Evolutionary conservation across 2,329 filamentous ascomycete species (phyloP).

Genomic region (Fusarium algeriense): DNA sequence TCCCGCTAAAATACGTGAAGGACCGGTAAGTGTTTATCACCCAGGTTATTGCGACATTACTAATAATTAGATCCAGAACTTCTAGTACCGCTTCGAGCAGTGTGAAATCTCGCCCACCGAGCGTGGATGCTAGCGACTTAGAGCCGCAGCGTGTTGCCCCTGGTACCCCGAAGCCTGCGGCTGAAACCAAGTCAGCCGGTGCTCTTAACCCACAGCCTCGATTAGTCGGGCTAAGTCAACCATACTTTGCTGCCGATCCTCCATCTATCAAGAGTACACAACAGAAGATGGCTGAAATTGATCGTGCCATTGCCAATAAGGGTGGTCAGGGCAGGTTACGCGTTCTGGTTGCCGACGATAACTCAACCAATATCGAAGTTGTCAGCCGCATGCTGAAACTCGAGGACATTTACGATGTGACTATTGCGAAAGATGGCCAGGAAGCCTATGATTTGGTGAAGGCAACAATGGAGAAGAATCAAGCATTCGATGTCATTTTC

Average conservation of each 20-base stretch:
- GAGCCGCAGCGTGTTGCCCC: constrained; percentile 52
- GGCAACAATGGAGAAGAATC: constrained; percentile 78
- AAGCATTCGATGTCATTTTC: constrained; percentile 87
- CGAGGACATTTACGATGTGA: constrained; percentile 87
- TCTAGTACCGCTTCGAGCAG: constrained; percentile 69
- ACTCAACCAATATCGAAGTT: constrained; percentile 69
- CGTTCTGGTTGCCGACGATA: constrained; percentile 85
- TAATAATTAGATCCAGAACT: constrained; percentile 52
- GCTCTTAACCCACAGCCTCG: constrained; percentile 78
- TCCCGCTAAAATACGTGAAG: constrained; percentile 82
- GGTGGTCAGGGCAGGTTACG: constrained; percentile 73
- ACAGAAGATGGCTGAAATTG: constrained; percentile 74
- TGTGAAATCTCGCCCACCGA: constrained; percentile 62
- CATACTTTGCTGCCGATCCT: constrained; percentile 75
- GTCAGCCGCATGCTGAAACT: constrained; percentile 76
- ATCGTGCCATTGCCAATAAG: constrained; percentile 73
- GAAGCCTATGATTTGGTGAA: constrained; percentile 91
- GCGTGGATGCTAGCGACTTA: constrained; percentile 58
- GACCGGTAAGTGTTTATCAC: constrained; percentile 59
- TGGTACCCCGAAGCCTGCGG: constrained; percentile 39
- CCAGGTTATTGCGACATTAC: not conserved
- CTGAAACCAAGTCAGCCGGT: constrained; percentile 49
- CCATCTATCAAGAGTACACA: constrained; percentile 56
- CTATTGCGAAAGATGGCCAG: constrained; percentile 86
- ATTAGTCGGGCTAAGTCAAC: constrained; percentile 83